Evolutionary conservation across 805 yeast genomes (phyloP).

Genomic region (Barnettozyma siamensis): DNA sequence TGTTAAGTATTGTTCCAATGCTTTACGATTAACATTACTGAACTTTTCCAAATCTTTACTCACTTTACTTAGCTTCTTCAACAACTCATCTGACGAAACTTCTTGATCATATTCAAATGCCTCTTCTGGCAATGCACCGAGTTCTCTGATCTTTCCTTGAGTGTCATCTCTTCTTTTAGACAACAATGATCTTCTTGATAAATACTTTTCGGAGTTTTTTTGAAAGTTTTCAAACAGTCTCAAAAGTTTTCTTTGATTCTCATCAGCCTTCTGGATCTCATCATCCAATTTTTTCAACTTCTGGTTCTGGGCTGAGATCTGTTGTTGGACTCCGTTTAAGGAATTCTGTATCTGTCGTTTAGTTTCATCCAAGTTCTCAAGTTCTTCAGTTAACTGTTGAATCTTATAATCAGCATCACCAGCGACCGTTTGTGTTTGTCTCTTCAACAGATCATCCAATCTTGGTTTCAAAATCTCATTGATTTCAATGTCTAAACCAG

Average conservation of each 20-base stretch:
- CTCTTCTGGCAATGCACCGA: slow-evolving; percentile 88
- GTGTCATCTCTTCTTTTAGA: slow-evolving; percentile 62
- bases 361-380: slow-evolving; percentile 27
- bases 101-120: slow-evolving; percentile 51
- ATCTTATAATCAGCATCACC: slow-evolving; percentile 14
- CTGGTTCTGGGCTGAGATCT: slow-evolving; percentile 12
- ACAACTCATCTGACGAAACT: slow-evolving; percentile 45
- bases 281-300: slow-evolving; percentile 31
- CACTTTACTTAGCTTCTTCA: slow-evolving; percentile 46
- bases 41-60: slow-evolving; percentile 55
- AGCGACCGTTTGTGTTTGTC: slow-evolving; percentile 17
- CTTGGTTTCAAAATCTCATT: slow-evolving; percentile 54
- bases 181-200: slow-evolving; percentile 58
- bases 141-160: slow-evolving; percentile 65
- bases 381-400: slow-evolving; percentile 16
- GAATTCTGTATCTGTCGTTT: slow-evolving; percentile 24
- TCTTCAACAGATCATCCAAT: slow-evolving; percentile 31
- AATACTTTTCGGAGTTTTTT: slow-evolving; percentile 56
- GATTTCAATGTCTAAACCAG: slow-evolving; percentile 48
- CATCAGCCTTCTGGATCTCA: slow-evolving; percentile 44
- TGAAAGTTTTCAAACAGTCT: slow-evolving; percentile 55
- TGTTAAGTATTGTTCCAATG: slow-evolving; percentile 73
- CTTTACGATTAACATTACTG: slow-evolving; percentile 82
- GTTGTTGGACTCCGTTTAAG: slow-evolving; percentile 24
- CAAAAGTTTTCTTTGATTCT: slow-evolving; percentile 48